These are phyloP conservation scores for Hippophae gyantsensis DNA, from an alignment of 306 rosid genomes.

Conservation along the genomic window DNA sequence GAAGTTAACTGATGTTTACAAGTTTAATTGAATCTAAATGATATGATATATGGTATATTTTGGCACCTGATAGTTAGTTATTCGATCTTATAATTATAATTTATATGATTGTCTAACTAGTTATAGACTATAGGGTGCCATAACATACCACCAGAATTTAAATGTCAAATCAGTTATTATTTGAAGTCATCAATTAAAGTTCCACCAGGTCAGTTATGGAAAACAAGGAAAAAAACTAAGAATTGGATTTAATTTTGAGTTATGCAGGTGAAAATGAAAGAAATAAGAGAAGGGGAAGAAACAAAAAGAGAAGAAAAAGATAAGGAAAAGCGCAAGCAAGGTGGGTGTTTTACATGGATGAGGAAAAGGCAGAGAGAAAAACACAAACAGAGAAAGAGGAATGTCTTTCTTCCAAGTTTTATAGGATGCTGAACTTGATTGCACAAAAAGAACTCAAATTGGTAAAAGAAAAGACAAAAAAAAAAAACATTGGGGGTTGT, in stretches of 20 bases:
- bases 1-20: too few species aligned
- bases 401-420: conserved; percentile 28
- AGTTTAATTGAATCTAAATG: too few species aligned
- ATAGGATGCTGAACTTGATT: conserved; percentile 30
- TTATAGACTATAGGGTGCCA: too few species aligned
- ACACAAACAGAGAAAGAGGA: conserved; percentile 48
- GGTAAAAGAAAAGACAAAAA: neutral
- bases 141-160: too few species aligned
- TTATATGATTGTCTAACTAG: too few species aligned
- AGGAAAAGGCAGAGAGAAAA: conserved; percentile 45
- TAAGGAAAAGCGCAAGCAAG: conserved; percentile 30
- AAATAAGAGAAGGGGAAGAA: conserved; percentile 37
- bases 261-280: conserved; percentile 56
- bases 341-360: conserved; percentile 90
- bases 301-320: conserved; percentile 14
- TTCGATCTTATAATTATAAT: too few species aligned
- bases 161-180: too few species aligned
- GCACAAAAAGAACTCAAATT: neutral
- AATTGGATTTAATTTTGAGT: conserved; percentile 5
- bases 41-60: too few species aligned
- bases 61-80: too few species aligned
- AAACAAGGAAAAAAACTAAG: conserved; percentile 21
- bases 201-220: neutral
- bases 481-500: conserved; percentile 4
- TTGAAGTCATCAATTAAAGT: too few species aligned